Base-by-base conservation (phyloP, 208 protist species). In the Eutreptiella sp. region DNA sequence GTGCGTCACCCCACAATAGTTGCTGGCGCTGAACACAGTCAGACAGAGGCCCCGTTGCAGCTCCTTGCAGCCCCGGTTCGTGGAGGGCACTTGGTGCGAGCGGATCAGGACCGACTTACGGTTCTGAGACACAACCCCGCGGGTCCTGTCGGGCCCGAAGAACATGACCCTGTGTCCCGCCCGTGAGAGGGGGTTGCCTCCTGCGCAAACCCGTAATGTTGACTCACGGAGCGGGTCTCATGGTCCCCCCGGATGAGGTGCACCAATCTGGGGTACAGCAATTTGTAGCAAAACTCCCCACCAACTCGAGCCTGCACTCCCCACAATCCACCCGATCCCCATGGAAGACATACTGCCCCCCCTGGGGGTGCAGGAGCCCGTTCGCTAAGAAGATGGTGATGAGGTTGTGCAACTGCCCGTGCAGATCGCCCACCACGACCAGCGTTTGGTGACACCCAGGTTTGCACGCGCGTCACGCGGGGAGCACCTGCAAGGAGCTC, bases 21-120 rank as follows among this genome's bases (percentile, higher is more conserved):
- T 97, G 54, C 92, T 95, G 7, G 94, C 94, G n/a, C 86, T 94
- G 75, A 98, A 98, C 42, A 98, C 76, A 23, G 95, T 98, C 60
- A 97, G 80, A 31, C 92, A 83, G 36, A 81, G 75, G 29, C 84
- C 88, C 64, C 88, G 75, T 70, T 95, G 86, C 47, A 88, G 81
- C 39, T 95, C 80, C 76, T 95, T 83, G 68, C 97, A 96, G 26
- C 92, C 88, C n/a, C n/a, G n/a, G n/a, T n/a, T n/a, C 42, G 79
- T 73, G 19, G 82, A 64, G 63, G 88, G 94, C 24, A 94, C 88
- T 68, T 97, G 89, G 73, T 98, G 94, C n/a, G 87, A 94, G 45
- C 94, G 85, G 7, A 98, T 78, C 3, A 97, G 69, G 34, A 92
- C 74, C 52, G 90, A 74, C 21, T 97, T 76, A 38, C 83, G 72